A percentile compares a stretch with the other conserved stretches of the same genome.
These are phyloP conservation scores for Sequoiadendron giganteum DNA, from an alignment of 75 land plant species.

Conservation along the genomic window DNA sequence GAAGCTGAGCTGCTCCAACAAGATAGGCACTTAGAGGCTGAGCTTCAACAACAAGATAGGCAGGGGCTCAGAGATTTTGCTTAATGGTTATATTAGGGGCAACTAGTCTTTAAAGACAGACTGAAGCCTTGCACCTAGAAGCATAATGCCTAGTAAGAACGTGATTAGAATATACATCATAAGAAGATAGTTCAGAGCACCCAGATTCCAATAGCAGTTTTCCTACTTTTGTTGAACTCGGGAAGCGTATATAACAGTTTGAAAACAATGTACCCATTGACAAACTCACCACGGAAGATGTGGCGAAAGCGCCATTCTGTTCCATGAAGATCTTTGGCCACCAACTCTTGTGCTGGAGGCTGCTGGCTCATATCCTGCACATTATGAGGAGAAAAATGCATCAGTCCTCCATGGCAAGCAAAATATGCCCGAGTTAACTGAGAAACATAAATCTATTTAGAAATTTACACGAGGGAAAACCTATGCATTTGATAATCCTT, in stretches of 20 bases:
- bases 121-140: background rate
- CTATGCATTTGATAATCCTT: slow-evolving; percentile 26
- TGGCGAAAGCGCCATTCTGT: slow-evolving; percentile 54
- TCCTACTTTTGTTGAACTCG: background rate
- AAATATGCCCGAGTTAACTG: background rate
- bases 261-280: background rate
- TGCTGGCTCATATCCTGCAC: slow-evolving; percentile 40
- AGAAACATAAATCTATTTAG: background rate
- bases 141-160: background rate
- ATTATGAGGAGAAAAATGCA: background rate
- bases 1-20: too few relatives aligned
- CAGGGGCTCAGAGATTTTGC: background rate
- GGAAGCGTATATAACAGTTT: background rate
- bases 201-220: background rate
- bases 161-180: background rate
- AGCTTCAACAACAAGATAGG: background rate
- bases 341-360: slow-evolving; percentile 49
- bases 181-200: background rate
- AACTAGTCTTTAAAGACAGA: background rate
- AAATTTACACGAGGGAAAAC: background rate
- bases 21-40: background rate
- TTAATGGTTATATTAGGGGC: background rate
- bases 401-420: background rate
- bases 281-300: slow-evolving; percentile 44
- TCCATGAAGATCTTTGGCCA: slow-evolving; percentile 62